Conservation (phyloP, 176 grass and related monocot genomes). For the Cocos nucifera region DNA sequence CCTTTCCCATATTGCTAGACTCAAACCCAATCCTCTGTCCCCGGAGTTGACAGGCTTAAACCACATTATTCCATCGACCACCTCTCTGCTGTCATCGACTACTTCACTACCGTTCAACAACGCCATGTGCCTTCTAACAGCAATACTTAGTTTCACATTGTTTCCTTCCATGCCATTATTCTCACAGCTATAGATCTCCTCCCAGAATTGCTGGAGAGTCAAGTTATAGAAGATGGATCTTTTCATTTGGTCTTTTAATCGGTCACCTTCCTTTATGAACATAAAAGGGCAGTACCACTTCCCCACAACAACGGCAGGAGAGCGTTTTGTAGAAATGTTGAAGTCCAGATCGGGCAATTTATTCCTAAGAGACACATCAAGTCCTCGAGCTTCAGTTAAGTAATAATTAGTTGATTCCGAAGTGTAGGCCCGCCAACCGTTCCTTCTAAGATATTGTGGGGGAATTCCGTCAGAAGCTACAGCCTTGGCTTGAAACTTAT, state of each 20-base stretch:
- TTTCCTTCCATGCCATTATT: background rate
- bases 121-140: conserved; percentile 15
- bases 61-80: conserved; percentile 42
- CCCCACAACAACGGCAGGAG: conserved; percentile 6
- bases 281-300: conserved; percentile 60
- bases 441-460: conserved; percentile 23
- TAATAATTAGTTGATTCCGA: conserved; percentile 15
- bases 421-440: conserved; percentile 32
- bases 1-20: conserved; percentile 44
- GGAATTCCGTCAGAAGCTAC: conserved; percentile 39
- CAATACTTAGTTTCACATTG: background rate
- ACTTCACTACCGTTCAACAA: conserved; percentile 10
- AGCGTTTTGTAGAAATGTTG: background rate
- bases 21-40: conserved; percentile 27
- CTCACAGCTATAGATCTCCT: conserved; percentile 3
- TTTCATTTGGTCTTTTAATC: conserved; percentile 31
- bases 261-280: conserved; percentile 26
- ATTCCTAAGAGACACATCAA: conserved; percentile 18
- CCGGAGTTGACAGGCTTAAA: conserved; percentile 21
- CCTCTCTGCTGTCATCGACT: background rate
- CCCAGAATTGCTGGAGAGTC: conserved; percentile 42
- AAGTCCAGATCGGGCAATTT: background rate
- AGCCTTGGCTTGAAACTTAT: conserved; percentile 40
- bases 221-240: conserved; percentile 39
- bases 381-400: conserved; percentile 27